Evolutionary conservation across 441 rosid species (phyloP).

Genomic region (Lepidium campestre): DNA sequence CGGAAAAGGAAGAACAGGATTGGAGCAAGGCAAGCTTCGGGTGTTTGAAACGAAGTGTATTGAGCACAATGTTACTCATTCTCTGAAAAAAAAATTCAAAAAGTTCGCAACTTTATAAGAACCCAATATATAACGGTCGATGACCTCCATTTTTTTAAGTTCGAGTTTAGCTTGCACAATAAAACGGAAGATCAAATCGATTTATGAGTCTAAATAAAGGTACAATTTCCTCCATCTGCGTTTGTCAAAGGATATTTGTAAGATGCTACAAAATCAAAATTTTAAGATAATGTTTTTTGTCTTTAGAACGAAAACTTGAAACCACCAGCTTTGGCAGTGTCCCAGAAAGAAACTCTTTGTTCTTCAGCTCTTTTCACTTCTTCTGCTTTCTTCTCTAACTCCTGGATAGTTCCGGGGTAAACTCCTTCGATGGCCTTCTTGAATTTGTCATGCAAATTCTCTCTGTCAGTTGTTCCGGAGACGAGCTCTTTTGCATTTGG

Average conservation of each 20-base stretch:
- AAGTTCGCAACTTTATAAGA: not conserved
- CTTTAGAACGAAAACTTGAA: slow-evolving; percentile 78
- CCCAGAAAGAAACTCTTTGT: slow-evolving; percentile 81
- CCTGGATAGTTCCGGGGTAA: slow-evolving; percentile 57
- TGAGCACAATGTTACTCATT: slow-evolving; percentile 35
- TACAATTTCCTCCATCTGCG: not conserved
- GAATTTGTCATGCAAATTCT: slow-evolving; percentile 72
- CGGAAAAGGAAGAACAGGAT: slow-evolving; percentile 40
- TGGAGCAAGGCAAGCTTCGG: slow-evolving; percentile 52
- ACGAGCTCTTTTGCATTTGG: slow-evolving; percentile 82
- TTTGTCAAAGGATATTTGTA: not conserved
- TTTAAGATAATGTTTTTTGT: not conserved
- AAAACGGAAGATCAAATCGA: not conserved
- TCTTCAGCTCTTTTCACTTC: slow-evolving; percentile 44
- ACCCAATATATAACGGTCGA: not conserved
- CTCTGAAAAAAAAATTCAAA: not conserved
- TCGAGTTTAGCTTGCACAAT: not conserved
- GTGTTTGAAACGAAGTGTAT: slow-evolving; percentile 42
- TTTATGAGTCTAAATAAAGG: not conserved
- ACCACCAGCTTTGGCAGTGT: slow-evolving; percentile 70
- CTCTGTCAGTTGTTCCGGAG: slow-evolving; percentile 82
- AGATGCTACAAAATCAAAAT: not conserved
- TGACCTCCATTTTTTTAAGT: not conserved
- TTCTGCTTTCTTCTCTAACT: slow-evolving; percentile 49
- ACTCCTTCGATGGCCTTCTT: slow-evolving; percentile 53